Evolutionary conservation across 257 asterid species (phyloP).

Genomic region (Knoxia roxburghii): DNA sequence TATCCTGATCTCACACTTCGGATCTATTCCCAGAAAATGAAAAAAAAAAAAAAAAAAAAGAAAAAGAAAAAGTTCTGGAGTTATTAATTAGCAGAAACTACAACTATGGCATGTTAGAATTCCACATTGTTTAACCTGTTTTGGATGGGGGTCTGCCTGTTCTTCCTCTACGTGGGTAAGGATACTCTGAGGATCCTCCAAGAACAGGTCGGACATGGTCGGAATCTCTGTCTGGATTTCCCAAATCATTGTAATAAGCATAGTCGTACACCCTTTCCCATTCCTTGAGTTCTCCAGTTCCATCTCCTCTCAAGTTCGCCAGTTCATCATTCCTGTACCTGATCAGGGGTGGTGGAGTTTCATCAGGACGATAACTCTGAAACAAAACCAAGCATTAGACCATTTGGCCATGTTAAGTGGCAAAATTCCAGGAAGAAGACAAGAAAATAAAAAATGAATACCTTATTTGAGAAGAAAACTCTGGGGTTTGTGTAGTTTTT

Average conservation of each 20-base stretch:
- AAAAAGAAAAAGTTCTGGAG: too few species aligned
- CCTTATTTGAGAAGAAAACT: slow-evolving; percentile 38
- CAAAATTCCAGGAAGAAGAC: too few species aligned
- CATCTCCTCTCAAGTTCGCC: slow-evolving; percentile 28
- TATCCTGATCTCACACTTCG: slow-evolving; percentile 22
- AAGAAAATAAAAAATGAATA: neutral
- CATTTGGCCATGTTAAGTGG: too few species aligned
- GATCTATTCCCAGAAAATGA: slow-evolving; percentile 18
- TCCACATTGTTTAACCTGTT: slow-evolving; percentile 1
- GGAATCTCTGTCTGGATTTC: slow-evolving; percentile 23
- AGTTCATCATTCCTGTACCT: slow-evolving; percentile 27
- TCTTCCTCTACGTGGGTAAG: slow-evolving; percentile 63
- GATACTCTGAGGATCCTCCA: slow-evolving; percentile 27
- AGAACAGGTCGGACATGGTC: slow-evolving; percentile 24
- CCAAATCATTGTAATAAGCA: slow-evolving; percentile 34
- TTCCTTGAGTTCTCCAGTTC: slow-evolving; percentile 29
- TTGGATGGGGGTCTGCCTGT: slow-evolving; percentile 54
- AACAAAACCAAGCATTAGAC: too few species aligned
- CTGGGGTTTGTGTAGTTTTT: slow-evolving; percentile 26
- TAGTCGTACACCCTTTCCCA: slow-evolving; percentile 40
- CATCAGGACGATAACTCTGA: slow-evolving; percentile 32
- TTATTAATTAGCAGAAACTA: too few species aligned
- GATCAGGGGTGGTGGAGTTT: slow-evolving; percentile 26
- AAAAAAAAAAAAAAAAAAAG: neutral
- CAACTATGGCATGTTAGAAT: too few species aligned